Percentiles rank a stretch among this genome's conserved stretches.
Evolutionary conservation across 2,329 filamentous ascomycete genomes (phyloP).

Genomic region (Neospermospora avenae): DNA sequence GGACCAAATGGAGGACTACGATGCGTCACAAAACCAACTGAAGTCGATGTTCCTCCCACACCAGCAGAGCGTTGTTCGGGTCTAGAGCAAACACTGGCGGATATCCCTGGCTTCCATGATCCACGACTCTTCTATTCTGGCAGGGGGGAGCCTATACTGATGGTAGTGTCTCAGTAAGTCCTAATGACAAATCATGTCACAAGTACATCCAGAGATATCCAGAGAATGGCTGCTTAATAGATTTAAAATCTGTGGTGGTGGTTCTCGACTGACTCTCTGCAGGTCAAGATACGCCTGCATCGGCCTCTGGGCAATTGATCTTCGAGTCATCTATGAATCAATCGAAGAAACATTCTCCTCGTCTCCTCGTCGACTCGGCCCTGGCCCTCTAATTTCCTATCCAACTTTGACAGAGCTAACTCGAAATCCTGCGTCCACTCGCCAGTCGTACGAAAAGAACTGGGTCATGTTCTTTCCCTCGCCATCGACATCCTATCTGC

Average conservation of each 20-base stretch:
- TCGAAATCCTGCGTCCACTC: constrained; percentile 35
- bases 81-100: constrained; percentile 33
- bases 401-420: constrained; percentile 39
- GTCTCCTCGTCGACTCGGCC: constrained; percentile 23
- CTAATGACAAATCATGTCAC: not conserved
- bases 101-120: constrained; percentile 42
- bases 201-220: too few relatives aligned
- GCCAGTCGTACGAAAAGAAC: constrained; percentile 40
- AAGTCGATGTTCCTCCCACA: constrained; percentile 39
- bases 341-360: constrained; percentile 21
- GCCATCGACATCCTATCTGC: constrained; percentile 35
- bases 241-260: too few relatives aligned
- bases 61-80: constrained; percentile 37
- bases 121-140: constrained; percentile 41
- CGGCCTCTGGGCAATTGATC: constrained; percentile 28
- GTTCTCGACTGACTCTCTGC: constrained; percentile 13
- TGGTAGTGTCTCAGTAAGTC: constrained; percentile 38
- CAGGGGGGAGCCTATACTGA: constrained; percentile 39
- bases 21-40: constrained; percentile 33
- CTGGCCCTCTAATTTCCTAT: constrained; percentile 27
- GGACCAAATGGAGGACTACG: constrained; percentile 36
- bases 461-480: constrained; percentile 40
- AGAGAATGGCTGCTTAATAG: too few relatives aligned
- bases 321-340: constrained; percentile 21
- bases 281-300: constrained; percentile 30